A percentile compares a stretch with the other conserved stretches of the same genome.
Evolutionary conservation across 768 basidiomycete genomes (phyloP).

Genomic region (Russula compacta): DNA sequence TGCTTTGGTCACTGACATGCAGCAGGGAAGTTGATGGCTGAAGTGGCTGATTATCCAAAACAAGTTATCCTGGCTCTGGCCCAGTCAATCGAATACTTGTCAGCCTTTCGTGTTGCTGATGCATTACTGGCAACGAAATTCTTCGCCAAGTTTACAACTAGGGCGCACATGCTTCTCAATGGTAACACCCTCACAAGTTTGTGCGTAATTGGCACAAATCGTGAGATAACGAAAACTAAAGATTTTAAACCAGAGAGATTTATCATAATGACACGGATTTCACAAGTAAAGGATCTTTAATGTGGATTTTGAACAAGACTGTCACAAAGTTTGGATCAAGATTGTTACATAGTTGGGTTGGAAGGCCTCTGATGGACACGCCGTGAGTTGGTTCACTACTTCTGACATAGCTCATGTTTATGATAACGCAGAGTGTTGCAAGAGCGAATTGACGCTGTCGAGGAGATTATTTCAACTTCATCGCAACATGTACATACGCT

Average conservation of each 20-base stretch:
- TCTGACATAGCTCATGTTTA: neutral
- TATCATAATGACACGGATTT: slow-evolving; percentile 84
- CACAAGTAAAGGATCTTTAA: slow-evolving; percentile 61
- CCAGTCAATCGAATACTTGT: slow-evolving; percentile 60
- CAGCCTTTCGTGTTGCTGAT: slow-evolving; percentile 67
- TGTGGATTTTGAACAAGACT: slow-evolving; percentile 82
- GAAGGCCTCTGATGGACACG: slow-evolving; percentile 70
- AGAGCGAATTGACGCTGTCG: slow-evolving; percentile 73
- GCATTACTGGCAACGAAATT: slow-evolving; percentile 69
- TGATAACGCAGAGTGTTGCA: slow-evolving; percentile 47
- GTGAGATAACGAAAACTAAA: neutral
- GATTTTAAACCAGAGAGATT: slow-evolving; percentile 50
- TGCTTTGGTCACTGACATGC: neutral
- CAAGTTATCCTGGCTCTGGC: slow-evolving; percentile 65
- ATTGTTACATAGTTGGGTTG: slow-evolving; percentile 77
- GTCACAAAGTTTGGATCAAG: slow-evolving; percentile 84
- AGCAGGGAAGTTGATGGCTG: slow-evolving; percentile 53
- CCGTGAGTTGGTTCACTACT: slow-evolving; percentile 31
- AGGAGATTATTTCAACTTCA: slow-evolving; percentile 61
- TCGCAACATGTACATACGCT: slow-evolving; percentile 58
- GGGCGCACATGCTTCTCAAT: slow-evolving; percentile 78
- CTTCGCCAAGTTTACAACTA: slow-evolving; percentile 69
- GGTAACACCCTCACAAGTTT: slow-evolving; percentile 83
- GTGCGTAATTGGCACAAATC: slow-evolving; percentile 25
- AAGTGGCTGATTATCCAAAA: slow-evolving; percentile 57